Evolutionary conservation across 805 yeast genomes (phyloP).

Genomic region (Pichia manshurica): DNA sequence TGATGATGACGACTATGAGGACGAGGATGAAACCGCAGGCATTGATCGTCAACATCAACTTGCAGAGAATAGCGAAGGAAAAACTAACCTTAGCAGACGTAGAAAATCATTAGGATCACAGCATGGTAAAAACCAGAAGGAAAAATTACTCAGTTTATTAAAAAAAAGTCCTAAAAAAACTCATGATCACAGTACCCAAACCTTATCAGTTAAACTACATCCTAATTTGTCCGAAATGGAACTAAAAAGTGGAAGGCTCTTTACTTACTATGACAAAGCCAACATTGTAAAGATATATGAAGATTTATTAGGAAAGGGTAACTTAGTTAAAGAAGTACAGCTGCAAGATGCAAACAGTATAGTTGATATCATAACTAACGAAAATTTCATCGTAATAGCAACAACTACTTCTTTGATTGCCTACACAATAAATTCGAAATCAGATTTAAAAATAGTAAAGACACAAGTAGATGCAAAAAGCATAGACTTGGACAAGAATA

Average conservation of each 20-base stretch:
- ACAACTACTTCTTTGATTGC: constrained; percentile 15
- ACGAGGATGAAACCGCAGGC: constrained; percentile 1
- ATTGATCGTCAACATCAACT: background rate
- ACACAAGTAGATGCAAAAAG: background rate
- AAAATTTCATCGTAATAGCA: constrained; percentile 14
- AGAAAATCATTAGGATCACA: background rate
- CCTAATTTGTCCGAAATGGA: constrained; percentile 8
- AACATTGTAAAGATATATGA: constrained; percentile 21
- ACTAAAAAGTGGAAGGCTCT: constrained; percentile 12
- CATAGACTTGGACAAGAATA: constrained; percentile 14
- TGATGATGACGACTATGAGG: constrained; percentile 21
- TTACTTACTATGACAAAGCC: constrained; percentile 19
- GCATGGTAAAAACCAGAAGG: constrained; percentile 4
- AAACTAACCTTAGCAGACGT: background rate
- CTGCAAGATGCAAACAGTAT: constrained; percentile 11
- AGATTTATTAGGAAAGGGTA: constrained; percentile 8
- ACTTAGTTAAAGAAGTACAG: constrained; percentile 1
- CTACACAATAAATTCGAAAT: constrained; percentile 6
- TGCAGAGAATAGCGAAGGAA: background rate
- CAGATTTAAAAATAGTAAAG: background rate
- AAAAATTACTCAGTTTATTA: background rate
- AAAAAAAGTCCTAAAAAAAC: constrained; percentile 2
- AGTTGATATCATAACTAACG: constrained; percentile 17
- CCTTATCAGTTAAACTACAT: background rate
- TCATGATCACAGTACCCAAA: background rate